Percentiles rank a stretch among this genome's conserved stretches.
These are phyloP conservation scores for Elongisporangium anandrum DNA, from an alignment of 352 stramenopile species.

Conservation along the genomic window DNA sequence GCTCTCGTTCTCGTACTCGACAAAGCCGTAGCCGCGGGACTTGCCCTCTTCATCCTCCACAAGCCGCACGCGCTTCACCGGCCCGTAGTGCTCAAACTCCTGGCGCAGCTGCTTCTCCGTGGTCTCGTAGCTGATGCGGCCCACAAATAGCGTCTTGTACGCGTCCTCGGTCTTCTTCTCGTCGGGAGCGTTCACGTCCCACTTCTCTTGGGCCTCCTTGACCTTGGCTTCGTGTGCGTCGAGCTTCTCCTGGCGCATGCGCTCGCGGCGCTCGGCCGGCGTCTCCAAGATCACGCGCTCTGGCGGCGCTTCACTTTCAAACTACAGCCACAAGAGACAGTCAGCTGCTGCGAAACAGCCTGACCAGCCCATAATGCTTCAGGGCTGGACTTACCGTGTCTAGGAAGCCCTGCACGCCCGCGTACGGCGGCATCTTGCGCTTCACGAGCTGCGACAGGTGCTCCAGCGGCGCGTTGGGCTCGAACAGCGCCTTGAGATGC, in stretches of 20 bases:
- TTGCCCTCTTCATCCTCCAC: slow-evolving; percentile 89
- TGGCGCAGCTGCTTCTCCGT: slow-evolving; percentile 96
- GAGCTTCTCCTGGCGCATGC: slow-evolving; percentile 53
- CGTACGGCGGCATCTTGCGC: slow-evolving; percentile 85
- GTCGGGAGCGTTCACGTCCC: slow-evolving; percentile 61
- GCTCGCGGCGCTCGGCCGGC: slow-evolving; percentile 69
- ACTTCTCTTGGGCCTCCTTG: slow-evolving; percentile 53
- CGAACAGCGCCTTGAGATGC: slow-evolving; percentile 79
- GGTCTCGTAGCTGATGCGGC: slow-evolving; percentile 96
- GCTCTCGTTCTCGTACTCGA: slow-evolving; percentile 98
- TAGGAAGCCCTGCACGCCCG: slow-evolving; percentile 40
- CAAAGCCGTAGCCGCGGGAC: slow-evolving; percentile 94
- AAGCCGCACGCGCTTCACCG: slow-evolving; percentile 86
- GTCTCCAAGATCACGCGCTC: slow-evolving; percentile 62
- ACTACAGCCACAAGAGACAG: slow-evolving; percentile 23
- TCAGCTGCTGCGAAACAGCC: too few species aligned
- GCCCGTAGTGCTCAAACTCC: slow-evolving; percentile 95
- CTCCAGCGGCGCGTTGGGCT: slow-evolving; percentile 70
- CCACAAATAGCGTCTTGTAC: slow-evolving; percentile 99
- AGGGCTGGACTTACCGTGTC: slow-evolving; percentile 16
- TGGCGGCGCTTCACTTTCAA: slow-evolving; percentile 60
- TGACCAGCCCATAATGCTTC: background rate
- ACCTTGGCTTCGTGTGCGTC: slow-evolving; percentile 61
- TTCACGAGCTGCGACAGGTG: slow-evolving; percentile 73
- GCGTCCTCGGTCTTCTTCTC: slow-evolving; percentile 82